These are phyloP conservation scores for Cerioporus squamosus DNA, from an alignment of 1,284 basidiomycete species.

Conservation along the genomic window DNA sequence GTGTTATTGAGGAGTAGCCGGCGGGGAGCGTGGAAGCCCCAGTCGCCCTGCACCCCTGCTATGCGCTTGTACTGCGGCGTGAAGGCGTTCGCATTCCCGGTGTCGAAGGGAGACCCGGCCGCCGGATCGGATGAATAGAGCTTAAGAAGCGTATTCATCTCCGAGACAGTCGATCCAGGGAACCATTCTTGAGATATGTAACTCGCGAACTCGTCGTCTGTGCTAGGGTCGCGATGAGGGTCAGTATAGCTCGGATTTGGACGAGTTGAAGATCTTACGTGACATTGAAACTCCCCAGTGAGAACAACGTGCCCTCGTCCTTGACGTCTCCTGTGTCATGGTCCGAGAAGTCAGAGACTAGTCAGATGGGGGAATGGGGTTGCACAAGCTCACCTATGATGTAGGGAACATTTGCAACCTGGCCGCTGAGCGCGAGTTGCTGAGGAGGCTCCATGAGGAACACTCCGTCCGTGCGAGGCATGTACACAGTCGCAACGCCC, in stretches of 20 bases:
- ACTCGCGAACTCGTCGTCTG: too few relatives aligned
- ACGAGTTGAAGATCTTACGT: not conserved
- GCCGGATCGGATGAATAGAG: too few relatives aligned
- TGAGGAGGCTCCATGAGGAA: not conserved
- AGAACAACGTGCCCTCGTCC: not conserved
- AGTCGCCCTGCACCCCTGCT: too few relatives aligned
- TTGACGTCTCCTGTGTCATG: not conserved
- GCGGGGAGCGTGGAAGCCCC: conserved; percentile 49
- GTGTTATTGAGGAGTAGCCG: conserved; percentile 30
- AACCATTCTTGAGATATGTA: too few relatives aligned
- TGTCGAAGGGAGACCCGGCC: too few relatives aligned
- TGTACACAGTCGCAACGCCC: not conserved
- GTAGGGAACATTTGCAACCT: not conserved
- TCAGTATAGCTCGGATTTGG: too few relatives aligned
- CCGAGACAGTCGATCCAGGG: too few relatives aligned
- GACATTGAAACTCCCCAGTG: not conserved
- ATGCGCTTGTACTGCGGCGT: too few relatives aligned
- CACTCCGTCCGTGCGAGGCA: not conserved
- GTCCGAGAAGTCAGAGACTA: not conserved
- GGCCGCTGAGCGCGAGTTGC: not conserved
- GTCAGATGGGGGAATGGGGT: not conserved
- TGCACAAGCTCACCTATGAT: not conserved
- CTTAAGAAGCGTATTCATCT: too few relatives aligned
- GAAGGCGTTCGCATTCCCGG: too few relatives aligned
- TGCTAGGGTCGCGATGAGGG: too few relatives aligned